Conservation (phyloP, 169 alveolate species). For the Cryptosporidium sp. region DNA sequence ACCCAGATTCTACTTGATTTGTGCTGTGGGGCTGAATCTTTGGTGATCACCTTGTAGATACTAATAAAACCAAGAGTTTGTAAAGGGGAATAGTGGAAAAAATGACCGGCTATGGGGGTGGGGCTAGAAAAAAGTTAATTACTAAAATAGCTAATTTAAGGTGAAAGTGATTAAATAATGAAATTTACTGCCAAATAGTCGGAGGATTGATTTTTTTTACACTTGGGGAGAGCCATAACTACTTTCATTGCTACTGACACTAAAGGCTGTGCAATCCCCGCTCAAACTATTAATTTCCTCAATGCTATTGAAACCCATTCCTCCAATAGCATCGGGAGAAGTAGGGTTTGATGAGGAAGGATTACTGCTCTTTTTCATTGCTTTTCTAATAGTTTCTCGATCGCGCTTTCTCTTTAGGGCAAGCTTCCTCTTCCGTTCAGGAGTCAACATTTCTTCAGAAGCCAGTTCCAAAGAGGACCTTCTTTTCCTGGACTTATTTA, state of each 20-base stretch:
- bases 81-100: neutral
- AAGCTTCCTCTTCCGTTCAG: slow-evolving; percentile 11
- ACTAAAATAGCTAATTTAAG: neutral
- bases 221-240: neutral
- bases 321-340: neutral
- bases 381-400: slow-evolving; percentile 14
- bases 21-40: too few relatives aligned
- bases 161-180: neutral
- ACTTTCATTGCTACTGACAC: slow-evolving; percentile 15
- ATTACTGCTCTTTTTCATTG: slow-evolving; percentile 7
- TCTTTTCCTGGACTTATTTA: neutral
- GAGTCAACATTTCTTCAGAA: neutral
- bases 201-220: neutral
- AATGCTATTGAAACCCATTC: neutral
- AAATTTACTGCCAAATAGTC: neutral
- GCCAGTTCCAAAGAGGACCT: neutral
- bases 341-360: neutral
- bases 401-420: slow-evolving; percentile 43
- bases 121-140: neutral
- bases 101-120: too few relatives aligned
- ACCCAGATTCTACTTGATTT: neutral
- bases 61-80: too few relatives aligned
- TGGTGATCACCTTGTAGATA: too few relatives aligned
- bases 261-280: neutral
- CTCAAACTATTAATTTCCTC: neutral